A percentile compares a stretch with the other conserved stretches of the same genome.
Conservation (phyloP, 148 eudicot species). For the Drosera capensis region DNA sequence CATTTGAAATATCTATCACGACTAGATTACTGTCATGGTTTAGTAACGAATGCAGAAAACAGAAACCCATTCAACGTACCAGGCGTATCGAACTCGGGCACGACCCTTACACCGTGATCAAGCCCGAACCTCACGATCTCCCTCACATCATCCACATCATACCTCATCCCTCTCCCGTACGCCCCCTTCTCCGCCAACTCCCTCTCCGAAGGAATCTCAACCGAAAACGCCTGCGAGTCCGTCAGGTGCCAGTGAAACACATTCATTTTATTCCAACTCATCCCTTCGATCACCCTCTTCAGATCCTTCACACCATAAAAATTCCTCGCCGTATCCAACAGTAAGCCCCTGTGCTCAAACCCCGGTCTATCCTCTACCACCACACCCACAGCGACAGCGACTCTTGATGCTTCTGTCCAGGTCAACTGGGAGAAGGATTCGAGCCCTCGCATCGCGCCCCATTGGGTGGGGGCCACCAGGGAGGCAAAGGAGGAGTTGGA, state of each 20-base stretch:
- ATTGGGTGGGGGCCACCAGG: slow-evolving; percentile 37
- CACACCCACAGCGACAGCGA: slow-evolving; percentile 30
- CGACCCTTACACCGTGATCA: slow-evolving; percentile 71
- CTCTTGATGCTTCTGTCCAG: slow-evolving; percentile 12
- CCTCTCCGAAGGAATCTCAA: slow-evolving; percentile 62
- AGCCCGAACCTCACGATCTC: slow-evolving; percentile 52
- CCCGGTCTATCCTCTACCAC: slow-evolving; percentile 38
- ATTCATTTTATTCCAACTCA: slow-evolving; percentile 72
- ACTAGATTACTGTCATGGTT: background rate
- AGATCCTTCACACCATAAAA: slow-evolving; percentile 45
- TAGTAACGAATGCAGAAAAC: background rate
- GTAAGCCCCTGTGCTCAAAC: slow-evolving; percentile 51
- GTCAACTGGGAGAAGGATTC: slow-evolving; percentile 53
- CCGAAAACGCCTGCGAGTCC: slow-evolving; percentile 81
- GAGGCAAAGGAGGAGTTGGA: slow-evolving; percentile 20
- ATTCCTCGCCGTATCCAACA: slow-evolving; percentile 78
- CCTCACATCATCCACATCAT: slow-evolving; percentile 48
- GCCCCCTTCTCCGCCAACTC: slow-evolving; percentile 45
- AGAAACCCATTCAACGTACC: slow-evolving; percentile 22
- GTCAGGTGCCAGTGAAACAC: slow-evolving; percentile 96
- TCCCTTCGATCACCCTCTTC: slow-evolving; percentile 44
- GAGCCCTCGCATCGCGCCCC: slow-evolving; percentile 93
- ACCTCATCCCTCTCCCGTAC: slow-evolving; percentile 57
- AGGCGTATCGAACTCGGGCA: slow-evolving; percentile 91
- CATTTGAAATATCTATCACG: background rate